Evolutionary conservation across 129 eudicot species (phyloP).

Genomic region (Silybum marianum): DNA sequence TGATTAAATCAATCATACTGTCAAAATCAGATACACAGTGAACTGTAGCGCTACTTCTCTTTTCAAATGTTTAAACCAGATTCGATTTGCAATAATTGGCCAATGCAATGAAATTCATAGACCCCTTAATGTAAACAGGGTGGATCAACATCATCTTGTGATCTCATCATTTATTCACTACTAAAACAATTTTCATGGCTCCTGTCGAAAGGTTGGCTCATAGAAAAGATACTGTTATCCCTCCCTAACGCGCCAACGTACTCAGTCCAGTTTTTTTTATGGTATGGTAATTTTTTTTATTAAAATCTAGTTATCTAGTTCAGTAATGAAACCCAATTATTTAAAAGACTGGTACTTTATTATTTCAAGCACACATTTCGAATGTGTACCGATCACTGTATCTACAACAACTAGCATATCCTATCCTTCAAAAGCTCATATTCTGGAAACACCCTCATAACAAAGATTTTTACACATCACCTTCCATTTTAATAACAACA

Average conservation of each 20-base stretch:
- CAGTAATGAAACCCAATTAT: background rate
- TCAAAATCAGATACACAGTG: background rate
- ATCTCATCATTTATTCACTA: background rate
- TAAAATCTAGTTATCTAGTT: background rate
- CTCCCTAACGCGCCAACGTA: background rate
- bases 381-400: background rate
- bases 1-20: background rate
- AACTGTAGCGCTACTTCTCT: background rate
- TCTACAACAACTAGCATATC: background rate
- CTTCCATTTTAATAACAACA: constrained; percentile 4
- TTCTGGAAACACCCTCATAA: constrained; percentile 13
- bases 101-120: background rate
- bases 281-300: background rate
- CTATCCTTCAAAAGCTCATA: constrained; percentile 5
- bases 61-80: background rate
- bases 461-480: background rate
- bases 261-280: background rate
- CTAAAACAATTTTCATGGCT: too few relatives aligned
- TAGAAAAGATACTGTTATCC: background rate
- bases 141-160: background rate
- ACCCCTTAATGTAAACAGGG: background rate
- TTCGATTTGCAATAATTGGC: background rate
- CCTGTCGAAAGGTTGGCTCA: background rate
- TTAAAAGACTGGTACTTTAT: background rate
- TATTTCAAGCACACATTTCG: background rate